Base-by-base conservation (phyloP, 768 basidiomycete genomes). In the Pisolithus sp. region DNA sequence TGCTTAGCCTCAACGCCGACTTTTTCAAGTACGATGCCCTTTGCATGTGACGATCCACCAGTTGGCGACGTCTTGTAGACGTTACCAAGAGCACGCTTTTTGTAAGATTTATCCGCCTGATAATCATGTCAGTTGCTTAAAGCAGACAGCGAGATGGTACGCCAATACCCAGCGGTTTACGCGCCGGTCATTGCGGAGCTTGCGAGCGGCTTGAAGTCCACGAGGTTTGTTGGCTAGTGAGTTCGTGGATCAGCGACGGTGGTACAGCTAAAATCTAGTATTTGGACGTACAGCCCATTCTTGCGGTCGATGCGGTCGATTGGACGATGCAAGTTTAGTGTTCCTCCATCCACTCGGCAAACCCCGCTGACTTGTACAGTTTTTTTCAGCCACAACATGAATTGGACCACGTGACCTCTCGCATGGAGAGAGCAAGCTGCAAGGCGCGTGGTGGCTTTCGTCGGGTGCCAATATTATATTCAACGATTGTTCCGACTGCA, bases 1-100 rank as follows among this genome's bases (percentile, higher is more conserved):
- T 99, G 96, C 77, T 99, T 99, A 70, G 96, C 95, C 78, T 99
- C 96, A 58, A 99, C 95, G 69, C 96, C 96, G 66, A 99, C 93
- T 80, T 99, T 99, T 77, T 99, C 96, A 55, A 99, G 86, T 54
- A 99, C 96, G 68, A 99, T 99, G 60, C 96, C 96, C 80, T 99
- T 99, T 61, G 96, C 96, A 73, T 99, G 96, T 60, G 96, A 98
- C 52, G 93, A 94, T 60, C 96, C 96, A 76, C 93, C 96, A 56
- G 96, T 98, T 44, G 96, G 96, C 30, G 95, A 98, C 67, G 96
- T 98, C 80, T 95, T 96, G 88, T 94, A 99, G 69, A 96, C 84
- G 77, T 98, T 99, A 55, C 96, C 96, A 53, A 99, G 85, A 53
- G 96, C 96, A 68, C 96, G 89, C 76, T 98, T 99, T 85, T 98